A percentile compares a stretch with the other conserved stretches of the same genome.
phyloP scores from a whole-genome alignment of 306 rosid genomes.

The Carpinus fangiana region DNA sequence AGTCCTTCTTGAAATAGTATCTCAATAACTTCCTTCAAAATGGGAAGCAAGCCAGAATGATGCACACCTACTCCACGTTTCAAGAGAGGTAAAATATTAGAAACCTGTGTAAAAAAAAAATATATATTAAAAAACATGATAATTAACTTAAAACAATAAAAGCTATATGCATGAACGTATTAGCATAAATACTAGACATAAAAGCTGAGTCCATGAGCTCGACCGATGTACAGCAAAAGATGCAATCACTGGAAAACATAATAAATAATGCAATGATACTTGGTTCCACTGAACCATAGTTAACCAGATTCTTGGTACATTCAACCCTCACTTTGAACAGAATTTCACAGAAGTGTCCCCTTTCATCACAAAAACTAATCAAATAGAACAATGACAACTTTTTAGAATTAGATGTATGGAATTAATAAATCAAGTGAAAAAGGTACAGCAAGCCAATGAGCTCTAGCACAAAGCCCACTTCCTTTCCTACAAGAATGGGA shows the following conservation, averaged over 20 bases:
- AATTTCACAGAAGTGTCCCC: neutral
- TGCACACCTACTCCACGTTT: conserved; percentile 98
- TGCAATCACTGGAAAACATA: neutral
- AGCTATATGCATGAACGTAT: neutral
- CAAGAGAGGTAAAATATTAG: conserved; percentile 86
- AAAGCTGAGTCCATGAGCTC: neutral
- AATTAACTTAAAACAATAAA: conserved; percentile 13
- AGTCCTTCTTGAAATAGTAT: conserved; percentile 93
- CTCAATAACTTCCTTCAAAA: conserved; percentile 94
- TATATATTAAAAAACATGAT: neutral
- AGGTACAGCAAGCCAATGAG: no score
- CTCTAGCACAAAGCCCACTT: no score
- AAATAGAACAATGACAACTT: neutral
- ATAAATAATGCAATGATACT: neutral
- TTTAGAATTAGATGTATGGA: neutral
- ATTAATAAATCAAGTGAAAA: no score
- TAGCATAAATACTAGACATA: neutral
- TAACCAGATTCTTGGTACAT: neutral
- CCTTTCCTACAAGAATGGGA: no score
- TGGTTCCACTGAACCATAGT: neutral
- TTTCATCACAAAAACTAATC: neutral
- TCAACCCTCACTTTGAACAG: neutral
- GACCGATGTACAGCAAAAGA: no score
- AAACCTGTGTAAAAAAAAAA: conserved; percentile 55
- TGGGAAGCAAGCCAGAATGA: conserved; percentile 98